phyloP scores from a whole-genome alignment of 140 eudicot species.

The Anethum foeniculum region DNA sequence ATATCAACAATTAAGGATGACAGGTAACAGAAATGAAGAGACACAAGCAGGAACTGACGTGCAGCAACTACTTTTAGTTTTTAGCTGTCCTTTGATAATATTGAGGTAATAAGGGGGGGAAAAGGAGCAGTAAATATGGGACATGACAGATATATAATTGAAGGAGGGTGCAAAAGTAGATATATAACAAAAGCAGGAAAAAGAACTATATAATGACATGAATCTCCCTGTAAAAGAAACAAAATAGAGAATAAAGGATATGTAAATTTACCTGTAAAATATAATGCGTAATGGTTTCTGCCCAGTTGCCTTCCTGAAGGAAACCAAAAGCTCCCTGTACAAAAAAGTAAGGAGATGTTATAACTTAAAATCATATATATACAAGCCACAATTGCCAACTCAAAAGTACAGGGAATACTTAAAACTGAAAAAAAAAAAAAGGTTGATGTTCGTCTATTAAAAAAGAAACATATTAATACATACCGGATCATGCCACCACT shows the following conservation, averaged over 20 bases:
- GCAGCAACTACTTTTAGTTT: neutral
- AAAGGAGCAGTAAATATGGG: neutral
- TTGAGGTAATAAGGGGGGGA: neutral
- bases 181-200: neutral
- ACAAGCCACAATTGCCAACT: neutral
- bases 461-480: neutral
- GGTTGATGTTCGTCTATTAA: neutral
- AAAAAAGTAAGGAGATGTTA: neutral
- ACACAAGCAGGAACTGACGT: neutral
- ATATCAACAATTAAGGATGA: neutral
- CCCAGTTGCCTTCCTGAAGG: conserved; percentile 46
- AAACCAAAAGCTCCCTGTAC: conserved; percentile 39
- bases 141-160: neutral
- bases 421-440: neutral
- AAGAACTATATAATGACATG: neutral
- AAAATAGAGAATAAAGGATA: neutral
- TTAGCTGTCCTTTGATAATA: neutral
- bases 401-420: neutral
- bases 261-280: conserved; percentile 32
- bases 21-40: neutral
- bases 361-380: neutral
- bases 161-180: neutral
- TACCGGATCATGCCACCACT: conserved; percentile 51
- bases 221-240: neutral
- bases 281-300: conserved; percentile 44